A percentile compares a stretch with the other conserved stretches of the same genome.
Evolutionary conservation across 2,329 filamentous ascomycete genomes (phyloP).

Genomic region (Ascosphaera pollenicola): DNA sequence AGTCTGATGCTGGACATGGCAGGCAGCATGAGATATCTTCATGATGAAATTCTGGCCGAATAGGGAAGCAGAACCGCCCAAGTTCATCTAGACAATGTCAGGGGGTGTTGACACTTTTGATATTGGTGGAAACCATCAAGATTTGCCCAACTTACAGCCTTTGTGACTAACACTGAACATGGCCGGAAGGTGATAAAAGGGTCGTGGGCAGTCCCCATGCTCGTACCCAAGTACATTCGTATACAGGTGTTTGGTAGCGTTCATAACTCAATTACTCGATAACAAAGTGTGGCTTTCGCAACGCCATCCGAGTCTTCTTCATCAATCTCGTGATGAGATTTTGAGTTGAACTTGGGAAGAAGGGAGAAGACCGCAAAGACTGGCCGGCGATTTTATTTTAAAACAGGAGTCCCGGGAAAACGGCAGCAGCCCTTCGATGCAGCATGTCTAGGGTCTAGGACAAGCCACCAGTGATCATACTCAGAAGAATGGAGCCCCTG

Average conservation of each 20-base stretch:
- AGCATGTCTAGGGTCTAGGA: too few relatives aligned
- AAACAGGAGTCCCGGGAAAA: neutral
- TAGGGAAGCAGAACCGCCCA: neutral
- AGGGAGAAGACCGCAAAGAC: neutral
- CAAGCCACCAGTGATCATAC: neutral
- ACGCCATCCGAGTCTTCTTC: too few relatives aligned
- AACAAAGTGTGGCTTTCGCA: too few relatives aligned
- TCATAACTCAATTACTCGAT: too few relatives aligned
- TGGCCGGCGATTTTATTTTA: neutral
- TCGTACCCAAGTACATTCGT: neutral
- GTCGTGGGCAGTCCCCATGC: neutral
- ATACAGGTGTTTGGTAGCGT: neutral
- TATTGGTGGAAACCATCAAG: neutral
- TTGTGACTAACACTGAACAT: neutral
- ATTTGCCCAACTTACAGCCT: neutral
- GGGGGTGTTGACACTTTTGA: neutral
- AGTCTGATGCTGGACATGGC: conserved; percentile 72
- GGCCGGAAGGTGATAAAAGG: neutral
- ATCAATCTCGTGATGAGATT: too few relatives aligned
- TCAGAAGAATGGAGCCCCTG: neutral
- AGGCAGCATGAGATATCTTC: conserved; percentile 47
- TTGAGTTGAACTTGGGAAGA: too few relatives aligned
- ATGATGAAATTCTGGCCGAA: neutral
- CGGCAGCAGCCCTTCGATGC: neutral
- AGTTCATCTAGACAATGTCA: neutral